Percentiles rank a stretch among this genome's conserved stretches.
phyloP scores from a whole-genome alignment of 2,329 filamentous ascomycete species.

The Scytalidium lignicola region DNA sequence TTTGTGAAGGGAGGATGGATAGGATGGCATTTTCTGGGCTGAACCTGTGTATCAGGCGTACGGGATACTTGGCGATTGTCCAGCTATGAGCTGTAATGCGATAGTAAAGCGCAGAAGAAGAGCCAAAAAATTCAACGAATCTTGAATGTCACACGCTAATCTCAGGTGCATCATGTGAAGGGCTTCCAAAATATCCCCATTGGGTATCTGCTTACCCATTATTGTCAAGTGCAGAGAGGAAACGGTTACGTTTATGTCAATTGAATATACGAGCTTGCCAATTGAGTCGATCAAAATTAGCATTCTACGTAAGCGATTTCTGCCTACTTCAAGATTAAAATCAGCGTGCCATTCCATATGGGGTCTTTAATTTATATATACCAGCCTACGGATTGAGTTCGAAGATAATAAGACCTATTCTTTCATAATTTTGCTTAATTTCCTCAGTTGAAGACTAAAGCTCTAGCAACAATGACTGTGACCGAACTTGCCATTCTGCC shows the following conservation, averaged over 20 bases:
- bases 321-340: background rate
- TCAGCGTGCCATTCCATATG: no score
- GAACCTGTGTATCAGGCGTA: background rate
- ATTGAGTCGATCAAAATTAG: background rate
- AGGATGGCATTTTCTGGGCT: background rate
- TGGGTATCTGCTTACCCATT: no score
- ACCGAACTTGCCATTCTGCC: slow-evolving; percentile 41
- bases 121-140: slow-evolving; percentile 9
- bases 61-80: background rate
- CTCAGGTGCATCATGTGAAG: background rate
- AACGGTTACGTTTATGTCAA: no score
- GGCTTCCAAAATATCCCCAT: background rate
- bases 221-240: no score
- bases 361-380: no score
- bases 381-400: background rate
- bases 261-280: no score
- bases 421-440: background rate
- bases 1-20: background rate
- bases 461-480: slow-evolving; percentile 28
- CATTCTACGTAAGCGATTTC: background rate
- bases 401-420: background rate
- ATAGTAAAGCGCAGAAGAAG: slow-evolving; percentile 18
- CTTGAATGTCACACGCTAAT: background rate
- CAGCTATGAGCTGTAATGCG: slow-evolving; percentile 12
- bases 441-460: background rate